A percentile compares a stretch with the other conserved stretches of the same genome.
Evolutionary conservation across 2,329 filamentous ascomycete genomes (phyloP).

Genomic region (Aspergillus viridinutans): DNA sequence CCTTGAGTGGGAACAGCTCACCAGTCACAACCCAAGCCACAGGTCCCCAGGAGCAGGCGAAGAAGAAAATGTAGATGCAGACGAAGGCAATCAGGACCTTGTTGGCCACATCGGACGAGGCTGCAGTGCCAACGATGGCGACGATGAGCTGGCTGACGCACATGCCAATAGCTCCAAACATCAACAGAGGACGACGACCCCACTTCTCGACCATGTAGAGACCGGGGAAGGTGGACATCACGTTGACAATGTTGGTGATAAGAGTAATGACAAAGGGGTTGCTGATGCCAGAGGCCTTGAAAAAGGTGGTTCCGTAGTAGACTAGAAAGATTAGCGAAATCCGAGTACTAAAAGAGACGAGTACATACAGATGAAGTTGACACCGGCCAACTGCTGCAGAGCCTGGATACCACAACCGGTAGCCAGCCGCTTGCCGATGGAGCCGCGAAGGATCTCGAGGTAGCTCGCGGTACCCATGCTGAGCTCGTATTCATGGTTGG

Average conservation of each 20-base stretch:
- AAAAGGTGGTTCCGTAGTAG: conserved; percentile 40
- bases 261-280: conserved; percentile 46
- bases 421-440: conserved; percentile 35
- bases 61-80: conserved; percentile 48
- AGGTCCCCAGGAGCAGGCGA: conserved; percentile 43
- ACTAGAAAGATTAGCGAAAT: conserved; percentile 10
- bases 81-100: conserved; percentile 45
- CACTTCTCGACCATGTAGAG: conserved; percentile 48
- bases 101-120: conserved; percentile 34
- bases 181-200: conserved; percentile 45
- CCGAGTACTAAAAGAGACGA: background rate
- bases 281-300: conserved; percentile 36
- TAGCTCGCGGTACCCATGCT: conserved; percentile 35
- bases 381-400: conserved; percentile 39
- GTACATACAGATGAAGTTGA: conserved; percentile 41
- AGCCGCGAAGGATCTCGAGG: conserved; percentile 32
- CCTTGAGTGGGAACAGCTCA: conserved; percentile 47
- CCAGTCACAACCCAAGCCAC: conserved; percentile 45
- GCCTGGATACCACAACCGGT: conserved; percentile 39
- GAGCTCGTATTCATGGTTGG: conserved; percentile 82
- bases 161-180: conserved; percentile 46
- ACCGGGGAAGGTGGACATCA: conserved; percentile 45
- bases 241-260: conserved; percentile 48
- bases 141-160: conserved; percentile 48
- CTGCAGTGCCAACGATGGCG: conserved; percentile 43